Percentiles rank a stretch among this genome's conserved stretches.
Evolutionary conservation across 179 eudicot species (phyloP).

Genomic region (Silene noctiflora): DNA sequence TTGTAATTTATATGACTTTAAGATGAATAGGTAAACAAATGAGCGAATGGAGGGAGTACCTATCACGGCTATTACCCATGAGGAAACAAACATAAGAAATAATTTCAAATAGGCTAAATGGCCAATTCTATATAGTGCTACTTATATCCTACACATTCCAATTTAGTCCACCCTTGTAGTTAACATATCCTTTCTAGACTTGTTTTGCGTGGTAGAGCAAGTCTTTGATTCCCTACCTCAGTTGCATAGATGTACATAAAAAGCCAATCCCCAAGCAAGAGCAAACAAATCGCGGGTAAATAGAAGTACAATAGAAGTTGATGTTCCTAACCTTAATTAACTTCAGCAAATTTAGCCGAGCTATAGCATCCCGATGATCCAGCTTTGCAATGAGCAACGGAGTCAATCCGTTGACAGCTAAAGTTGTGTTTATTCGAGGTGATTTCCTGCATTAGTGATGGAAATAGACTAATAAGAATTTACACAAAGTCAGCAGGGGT

Average conservation of each 20-base stretch:
- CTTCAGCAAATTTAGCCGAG: conserved; percentile 94
- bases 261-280: background rate
- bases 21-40: no score
- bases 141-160: no score
- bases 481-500: background rate
- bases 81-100: background rate
- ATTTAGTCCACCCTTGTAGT: no score
- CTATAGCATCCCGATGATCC: conserved; percentile 97
- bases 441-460: conserved; percentile 69
- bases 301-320: background rate
- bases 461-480: background rate
- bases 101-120: no score
- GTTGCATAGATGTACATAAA: no score
- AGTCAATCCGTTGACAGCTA: conserved; percentile 95
- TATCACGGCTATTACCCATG: background rate
- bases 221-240: no score
- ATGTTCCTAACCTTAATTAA: conserved; percentile 64
- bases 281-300: background rate
- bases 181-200: no score
- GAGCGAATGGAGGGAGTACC: no score
- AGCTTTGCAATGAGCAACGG: conserved; percentile 88
- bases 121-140: background rate
- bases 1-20: no score
- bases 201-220: no score
- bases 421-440: conserved; percentile 80